Base-by-base conservation (phyloP, 352 stramenopile genomes). In the Phytophthora melonis region DNA sequence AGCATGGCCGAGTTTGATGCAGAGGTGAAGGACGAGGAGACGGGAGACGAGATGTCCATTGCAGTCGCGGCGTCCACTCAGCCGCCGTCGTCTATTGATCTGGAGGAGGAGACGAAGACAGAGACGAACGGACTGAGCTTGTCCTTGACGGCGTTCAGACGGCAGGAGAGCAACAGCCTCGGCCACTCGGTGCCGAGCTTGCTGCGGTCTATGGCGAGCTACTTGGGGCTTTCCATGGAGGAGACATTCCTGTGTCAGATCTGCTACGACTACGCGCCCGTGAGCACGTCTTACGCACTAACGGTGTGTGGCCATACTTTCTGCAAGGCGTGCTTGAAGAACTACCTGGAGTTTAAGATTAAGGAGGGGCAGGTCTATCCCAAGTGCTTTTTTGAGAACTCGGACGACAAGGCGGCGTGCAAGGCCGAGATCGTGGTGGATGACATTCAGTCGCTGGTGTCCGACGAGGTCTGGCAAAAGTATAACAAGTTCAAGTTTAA, bases 401-500 rank as follows among this genome's bases (percentile, higher is more conserved):
- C 72, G 25, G 68, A 78, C 3, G 70, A 76, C 23, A 80, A 75
- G 19, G 60, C 55, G 1, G 70, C 78, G n/a, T 92, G 87, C 45
- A 73, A 77, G 11, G 69, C 62, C 5, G 68, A 79, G 3, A 85
- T 95, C 39, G 30, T 69, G 4, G 58, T 76, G 14, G 68, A 79
- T 13, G 88, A 93, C 34, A 87, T 92, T 25, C 70, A 66, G n/a
- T 62, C 69, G 9, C 60, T 88, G 19, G 72, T 93, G n/a, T 83
- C 80, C 1, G 59, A 82, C 1, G 66, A 82, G 3, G 62, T 87
- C 0, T 96, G 84, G 82, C 77, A 73, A 14, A 95, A 95, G 80
- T 97, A 94, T 59, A 67, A 79, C 68, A 93, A 86, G 63, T 92
- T 97, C 63, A 89, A 93, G 45, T 97, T 97, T 70, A 94, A 93